These are phyloP conservation scores for Aspergillus avenaceus DNA, from an alignment of 495 filamentous ascomycete genomes.

Conservation along the genomic window DNA sequence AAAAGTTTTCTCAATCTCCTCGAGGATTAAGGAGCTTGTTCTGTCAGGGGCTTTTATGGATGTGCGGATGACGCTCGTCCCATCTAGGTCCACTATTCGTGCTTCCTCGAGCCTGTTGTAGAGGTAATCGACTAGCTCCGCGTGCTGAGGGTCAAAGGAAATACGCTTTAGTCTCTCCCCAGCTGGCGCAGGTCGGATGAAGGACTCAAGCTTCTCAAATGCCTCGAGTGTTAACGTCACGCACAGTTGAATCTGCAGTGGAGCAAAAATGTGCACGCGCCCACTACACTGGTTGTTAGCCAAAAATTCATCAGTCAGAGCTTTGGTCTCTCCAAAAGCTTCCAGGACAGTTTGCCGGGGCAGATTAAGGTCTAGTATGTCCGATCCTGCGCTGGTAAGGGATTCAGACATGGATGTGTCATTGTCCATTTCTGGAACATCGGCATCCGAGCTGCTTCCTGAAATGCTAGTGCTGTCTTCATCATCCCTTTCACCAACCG, in stretches of 20 bases:
- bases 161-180: constrained; percentile 35
- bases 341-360: constrained; percentile 8
- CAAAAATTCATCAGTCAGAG: constrained; percentile 35
- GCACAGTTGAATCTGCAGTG: constrained; percentile 32
- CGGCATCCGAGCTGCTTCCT: background rate
- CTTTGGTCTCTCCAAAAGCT: constrained; percentile 27
- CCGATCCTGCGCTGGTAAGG: constrained; percentile 1
- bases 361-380: constrained; percentile 4
- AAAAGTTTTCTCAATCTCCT: constrained; percentile 28
- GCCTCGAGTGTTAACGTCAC: constrained; percentile 38
- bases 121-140: constrained; percentile 29
- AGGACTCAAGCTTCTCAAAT: constrained; percentile 39
- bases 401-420: constrained; percentile 1
- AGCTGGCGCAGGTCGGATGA: constrained; percentile 22
- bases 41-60: constrained; percentile 25
- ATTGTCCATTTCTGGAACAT: background rate
- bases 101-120: constrained; percentile 42
- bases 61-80: constrained; percentile 33
- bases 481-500: background rate
- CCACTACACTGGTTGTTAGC: constrained; percentile 29
- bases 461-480: background rate
- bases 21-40: constrained; percentile 28
- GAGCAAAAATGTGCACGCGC: constrained; percentile 24
- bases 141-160: constrained; percentile 25
- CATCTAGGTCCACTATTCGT: constrained; percentile 34